These are phyloP conservation scores for Exophiala bonariae DNA, from an alignment of 2,329 filamentous ascomycete species.

Conservation along the genomic window DNA sequence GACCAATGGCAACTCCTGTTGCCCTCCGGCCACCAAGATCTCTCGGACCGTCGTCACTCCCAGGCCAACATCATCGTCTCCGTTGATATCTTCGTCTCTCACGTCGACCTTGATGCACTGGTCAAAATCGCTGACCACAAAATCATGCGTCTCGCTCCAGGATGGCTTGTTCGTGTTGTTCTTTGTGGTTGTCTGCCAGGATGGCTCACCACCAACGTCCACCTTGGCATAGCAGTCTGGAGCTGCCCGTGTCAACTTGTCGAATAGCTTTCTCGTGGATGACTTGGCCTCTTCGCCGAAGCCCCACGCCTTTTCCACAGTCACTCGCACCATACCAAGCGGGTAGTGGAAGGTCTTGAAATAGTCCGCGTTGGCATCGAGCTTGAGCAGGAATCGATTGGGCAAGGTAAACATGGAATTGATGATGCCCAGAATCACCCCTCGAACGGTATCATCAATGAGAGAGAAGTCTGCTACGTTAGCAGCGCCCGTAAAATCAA, in stretches of 20 bases:
- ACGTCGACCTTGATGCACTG: constrained; percentile 23
- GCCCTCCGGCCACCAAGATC: constrained; percentile 16
- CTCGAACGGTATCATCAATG: constrained; percentile 22
- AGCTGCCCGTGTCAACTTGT: constrained; percentile 21
- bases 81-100: constrained; percentile 15
- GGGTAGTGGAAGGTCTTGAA: constrained; percentile 29
- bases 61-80: constrained; percentile 17
- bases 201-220: constrained; percentile 18
- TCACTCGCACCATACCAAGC: constrained; percentile 22
- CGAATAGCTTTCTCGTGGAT: constrained; percentile 20
- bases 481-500: constrained; percentile 23
- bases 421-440: constrained; percentile 23
- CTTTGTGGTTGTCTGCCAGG: constrained; percentile 20
- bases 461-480: constrained; percentile 23
- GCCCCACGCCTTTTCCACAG: constrained; percentile 23
- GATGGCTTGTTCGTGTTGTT: constrained; percentile 23
- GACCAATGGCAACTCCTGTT: constrained; percentile 14
- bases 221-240: constrained; percentile 25
- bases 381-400: constrained; percentile 29
- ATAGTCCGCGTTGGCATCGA: constrained; percentile 37
- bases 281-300: constrained; percentile 20
- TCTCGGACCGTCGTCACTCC: constrained; percentile 19
- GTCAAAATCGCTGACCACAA: constrained; percentile 23
- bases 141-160: constrained; percentile 24
- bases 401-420: constrained; percentile 25